A percentile compares a stretch with the other conserved stretches of the same genome.
Conservation (phyloP, 75 land plant species). For the Adiantum capillusveneris region DNA sequence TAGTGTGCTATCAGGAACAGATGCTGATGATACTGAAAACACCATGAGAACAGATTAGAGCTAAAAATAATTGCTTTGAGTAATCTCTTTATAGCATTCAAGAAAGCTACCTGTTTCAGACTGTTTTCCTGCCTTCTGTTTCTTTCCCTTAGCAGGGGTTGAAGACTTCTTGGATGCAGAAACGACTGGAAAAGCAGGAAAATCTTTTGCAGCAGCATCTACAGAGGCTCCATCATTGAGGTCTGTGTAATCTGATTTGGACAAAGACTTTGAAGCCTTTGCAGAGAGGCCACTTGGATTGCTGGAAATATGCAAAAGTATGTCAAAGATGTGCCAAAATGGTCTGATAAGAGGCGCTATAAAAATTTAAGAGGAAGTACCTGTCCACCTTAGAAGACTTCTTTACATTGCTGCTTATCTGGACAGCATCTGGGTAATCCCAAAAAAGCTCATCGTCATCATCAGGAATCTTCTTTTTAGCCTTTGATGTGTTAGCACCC, state of each 20-base stretch:
- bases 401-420: neutral
- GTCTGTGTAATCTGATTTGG: neutral
- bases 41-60: neutral
- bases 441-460: constrained; percentile 89
- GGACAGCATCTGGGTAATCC: constrained; percentile 31
- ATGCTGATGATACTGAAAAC: neutral
- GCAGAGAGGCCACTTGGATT: neutral
- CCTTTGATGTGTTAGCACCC: constrained; percentile 25
- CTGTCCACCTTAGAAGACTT: neutral
- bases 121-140: constrained; percentile 8
- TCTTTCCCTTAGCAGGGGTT: constrained; percentile 40
- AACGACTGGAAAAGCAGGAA: constrained; percentile 24
- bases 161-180: constrained; percentile 9
- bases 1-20: neutral
- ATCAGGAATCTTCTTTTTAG: constrained; percentile 19
- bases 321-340: neutral
- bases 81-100: too few relatives aligned
- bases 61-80: neutral
- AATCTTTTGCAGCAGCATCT: neutral
- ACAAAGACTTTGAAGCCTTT: neutral
- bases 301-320: neutral
- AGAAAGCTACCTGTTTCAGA: neutral
- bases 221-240: neutral
- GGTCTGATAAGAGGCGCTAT: too few relatives aligned
- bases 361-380: neutral